Conservation (phyloP, 371 early-diverging fungal species). For the Dichotomocladium elegans region DNA sequence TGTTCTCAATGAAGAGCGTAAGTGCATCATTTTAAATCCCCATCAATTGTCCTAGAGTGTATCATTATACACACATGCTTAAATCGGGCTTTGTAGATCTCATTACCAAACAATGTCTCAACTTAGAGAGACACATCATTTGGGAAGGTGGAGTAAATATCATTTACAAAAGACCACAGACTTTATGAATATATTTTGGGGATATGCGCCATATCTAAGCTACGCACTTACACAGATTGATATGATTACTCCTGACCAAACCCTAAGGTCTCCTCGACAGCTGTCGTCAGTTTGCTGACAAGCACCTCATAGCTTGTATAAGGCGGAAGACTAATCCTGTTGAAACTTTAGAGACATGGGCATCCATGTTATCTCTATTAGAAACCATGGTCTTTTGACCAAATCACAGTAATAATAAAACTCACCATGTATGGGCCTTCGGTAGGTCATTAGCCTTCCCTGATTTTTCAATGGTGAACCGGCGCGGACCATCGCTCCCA, state of each 20-base stretch:
- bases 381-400: not conserved
- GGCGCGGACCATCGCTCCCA: constrained; percentile 92
- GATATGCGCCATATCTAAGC: too few relatives aligned
- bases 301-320: constrained; percentile 70
- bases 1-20: too few relatives aligned
- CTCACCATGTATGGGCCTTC: constrained; percentile 92
- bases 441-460: constrained; percentile 83
- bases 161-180: too few relatives aligned
- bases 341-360: constrained; percentile 63
- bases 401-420: not conserved
- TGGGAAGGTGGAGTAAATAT: too few relatives aligned
- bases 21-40: too few relatives aligned
- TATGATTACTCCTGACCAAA: constrained; percentile 81
- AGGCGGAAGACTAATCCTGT: constrained; percentile 91
- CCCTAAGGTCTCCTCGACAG: constrained; percentile 89
- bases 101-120: too few relatives aligned
- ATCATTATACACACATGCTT: too few relatives aligned
- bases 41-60: too few relatives aligned
- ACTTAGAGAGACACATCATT: too few relatives aligned
- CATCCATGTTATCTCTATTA: not conserved
- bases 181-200: too few relatives aligned
- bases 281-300: constrained; percentile 78
- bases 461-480: constrained; percentile 94
- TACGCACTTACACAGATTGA: too few relatives aligned
- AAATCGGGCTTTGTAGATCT: too few relatives aligned